These are phyloP conservation scores for Boletales sp. DNA, from an alignment of 768 basidiomycete genomes.

Conservation along the genomic window DNA sequence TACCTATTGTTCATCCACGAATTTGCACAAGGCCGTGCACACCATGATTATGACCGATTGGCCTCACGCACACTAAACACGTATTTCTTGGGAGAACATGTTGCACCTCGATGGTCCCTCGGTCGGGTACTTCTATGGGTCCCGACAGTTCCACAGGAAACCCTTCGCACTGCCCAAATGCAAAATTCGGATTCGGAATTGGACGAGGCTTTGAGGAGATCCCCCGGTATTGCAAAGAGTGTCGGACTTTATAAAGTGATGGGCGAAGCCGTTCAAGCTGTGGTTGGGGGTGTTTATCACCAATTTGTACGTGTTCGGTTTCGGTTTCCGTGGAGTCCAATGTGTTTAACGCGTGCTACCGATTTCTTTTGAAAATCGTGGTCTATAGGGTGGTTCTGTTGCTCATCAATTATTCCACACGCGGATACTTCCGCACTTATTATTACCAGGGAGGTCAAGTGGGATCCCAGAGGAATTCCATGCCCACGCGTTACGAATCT, in stretches of 20 bases:
- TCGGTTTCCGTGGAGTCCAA: slow-evolving; percentile 18
- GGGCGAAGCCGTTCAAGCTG: slow-evolving; percentile 72
- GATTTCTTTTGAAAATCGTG: slow-evolving; percentile 3
- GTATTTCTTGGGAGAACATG: slow-evolving; percentile 66
- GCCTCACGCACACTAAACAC: slow-evolving; percentile 59
- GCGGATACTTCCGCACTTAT: slow-evolving; percentile 32
- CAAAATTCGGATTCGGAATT: slow-evolving; percentile 24
- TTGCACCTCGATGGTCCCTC: slow-evolving; percentile 73
- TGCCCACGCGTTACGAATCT: slow-evolving; percentile 19
- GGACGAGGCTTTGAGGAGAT: slow-evolving; percentile 25
- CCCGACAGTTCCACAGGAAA: slow-evolving; percentile 46
- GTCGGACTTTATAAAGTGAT: slow-evolving; percentile 76
- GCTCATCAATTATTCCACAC: slow-evolving; percentile 33
- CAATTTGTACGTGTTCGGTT: slow-evolving; percentile 61
- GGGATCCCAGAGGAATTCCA: slow-evolving; percentile 32
- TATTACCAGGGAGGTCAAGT: slow-evolving; percentile 23
- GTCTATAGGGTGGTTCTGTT: slow-evolving; percentile 30
- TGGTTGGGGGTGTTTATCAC: slow-evolving; percentile 73
- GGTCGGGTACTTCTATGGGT: slow-evolving; percentile 75
- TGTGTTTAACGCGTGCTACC: neutral
- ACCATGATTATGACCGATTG: slow-evolving; percentile 58
- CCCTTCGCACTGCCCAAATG: slow-evolving; percentile 21
- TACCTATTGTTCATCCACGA: slow-evolving; percentile 69
- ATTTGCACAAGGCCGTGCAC: slow-evolving; percentile 40
- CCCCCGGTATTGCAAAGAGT: slow-evolving; percentile 40